A percentile compares a stretch with the other conserved stretches of the same genome.
Evolutionary conservation across 1,284 basidiomycete species (phyloP).

Genomic region (Bjerkandera adusta): DNA sequence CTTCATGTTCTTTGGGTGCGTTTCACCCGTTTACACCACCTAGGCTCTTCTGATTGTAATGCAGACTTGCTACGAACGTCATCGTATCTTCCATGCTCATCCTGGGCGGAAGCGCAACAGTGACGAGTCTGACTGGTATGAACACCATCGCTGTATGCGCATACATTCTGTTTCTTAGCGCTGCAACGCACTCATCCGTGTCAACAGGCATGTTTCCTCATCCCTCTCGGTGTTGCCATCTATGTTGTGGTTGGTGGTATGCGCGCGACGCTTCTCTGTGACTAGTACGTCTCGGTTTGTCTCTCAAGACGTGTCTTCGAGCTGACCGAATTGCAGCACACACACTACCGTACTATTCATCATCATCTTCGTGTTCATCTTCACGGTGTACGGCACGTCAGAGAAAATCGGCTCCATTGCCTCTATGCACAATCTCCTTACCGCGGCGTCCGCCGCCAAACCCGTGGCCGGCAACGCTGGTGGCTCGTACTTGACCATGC

Average conservation of each 20-base stretch:
- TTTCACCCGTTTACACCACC: slow-evolving; percentile 1
- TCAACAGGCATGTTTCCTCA: slow-evolving; percentile 62
- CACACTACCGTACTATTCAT: slow-evolving; percentile 81
- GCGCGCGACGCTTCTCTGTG: slow-evolving; percentile 42
- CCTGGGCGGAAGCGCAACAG: slow-evolving; percentile 62
- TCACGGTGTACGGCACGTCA: slow-evolving; percentile 72
- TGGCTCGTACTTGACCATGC: slow-evolving; percentile 74
- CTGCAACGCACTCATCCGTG: too few species aligned
- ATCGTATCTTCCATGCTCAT: slow-evolving; percentile 62
- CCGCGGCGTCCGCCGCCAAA: slow-evolving; percentile 35
- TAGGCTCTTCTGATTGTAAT: slow-evolving; percentile 2
- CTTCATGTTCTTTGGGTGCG: slow-evolving; percentile 63
- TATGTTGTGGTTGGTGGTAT: slow-evolving; percentile 56
- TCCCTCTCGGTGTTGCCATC: slow-evolving; percentile 52
- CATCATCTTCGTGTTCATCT: slow-evolving; percentile 71
- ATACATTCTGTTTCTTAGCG: too few species aligned
- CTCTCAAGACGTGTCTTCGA: too few species aligned
- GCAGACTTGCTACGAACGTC: slow-evolving; percentile 63
- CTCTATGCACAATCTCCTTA: slow-evolving; percentile 53
- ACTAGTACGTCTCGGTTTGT: slow-evolving; percentile 35
- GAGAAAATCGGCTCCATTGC: slow-evolving; percentile 50
- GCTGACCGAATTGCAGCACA: too few species aligned
- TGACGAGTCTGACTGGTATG: slow-evolving; percentile 55
- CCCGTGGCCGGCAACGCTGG: slow-evolving; percentile 59
- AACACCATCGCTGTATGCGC: slow-evolving; percentile 47